Percentiles rank a stretch among this genome's conserved stretches.
Conservation (phyloP, 2,329 filamentous ascomycete species). For the Laburnicola sp. region DNA sequence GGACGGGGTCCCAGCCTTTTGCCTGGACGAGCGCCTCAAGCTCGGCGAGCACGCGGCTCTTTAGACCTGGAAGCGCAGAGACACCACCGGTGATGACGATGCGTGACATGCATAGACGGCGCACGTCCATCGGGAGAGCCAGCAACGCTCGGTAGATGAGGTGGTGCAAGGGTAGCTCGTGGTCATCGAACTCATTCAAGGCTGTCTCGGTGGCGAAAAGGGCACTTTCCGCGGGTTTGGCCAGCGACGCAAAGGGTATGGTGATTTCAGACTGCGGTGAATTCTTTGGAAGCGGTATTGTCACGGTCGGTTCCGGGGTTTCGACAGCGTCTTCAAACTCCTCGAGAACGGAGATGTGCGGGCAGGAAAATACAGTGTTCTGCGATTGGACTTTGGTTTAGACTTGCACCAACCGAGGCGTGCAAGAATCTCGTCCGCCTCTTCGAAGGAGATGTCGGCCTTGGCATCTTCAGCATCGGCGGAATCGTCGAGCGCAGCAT, state of each 20-base stretch:
- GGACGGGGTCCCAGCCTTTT: conserved; percentile 76
- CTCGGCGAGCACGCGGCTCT: conserved; percentile 75
- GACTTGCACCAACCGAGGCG: conserved; percentile 75
- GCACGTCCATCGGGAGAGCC: conserved; percentile 76
- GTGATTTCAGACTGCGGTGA: conserved; percentile 57
- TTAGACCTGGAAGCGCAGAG: conserved; percentile 76
- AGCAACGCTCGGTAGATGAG: conserved; percentile 78
- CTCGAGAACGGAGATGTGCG: conserved; percentile 46
- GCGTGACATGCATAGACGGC: conserved; percentile 83
- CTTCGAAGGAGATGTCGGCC: conserved; percentile 61
- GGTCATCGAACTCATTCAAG: conserved; percentile 72
- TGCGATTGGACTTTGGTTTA: conserved; percentile 31
- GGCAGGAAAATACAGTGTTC: conserved; percentile 39
- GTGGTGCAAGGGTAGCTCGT: conserved; percentile 77
- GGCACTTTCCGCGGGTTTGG: conserved; percentile 73
- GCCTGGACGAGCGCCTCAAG: conserved; percentile 66
- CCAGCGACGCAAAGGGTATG: conserved; percentile 70
- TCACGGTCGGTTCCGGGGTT: conserved; percentile 35
- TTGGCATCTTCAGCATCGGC: conserved; percentile 28
- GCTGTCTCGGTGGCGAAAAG: conserved; percentile 66
- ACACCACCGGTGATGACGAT: conserved; percentile 85
- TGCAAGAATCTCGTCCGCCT: conserved; percentile 77
- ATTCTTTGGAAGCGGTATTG: conserved; percentile 39
- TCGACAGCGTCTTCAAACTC: conserved; percentile 49
- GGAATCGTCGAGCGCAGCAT: conserved; percentile 47